These are phyloP conservation scores for Sanghuangporus sanghuang DNA, from an alignment of 1,284 basidiomycete genomes.

Conservation along the genomic window DNA sequence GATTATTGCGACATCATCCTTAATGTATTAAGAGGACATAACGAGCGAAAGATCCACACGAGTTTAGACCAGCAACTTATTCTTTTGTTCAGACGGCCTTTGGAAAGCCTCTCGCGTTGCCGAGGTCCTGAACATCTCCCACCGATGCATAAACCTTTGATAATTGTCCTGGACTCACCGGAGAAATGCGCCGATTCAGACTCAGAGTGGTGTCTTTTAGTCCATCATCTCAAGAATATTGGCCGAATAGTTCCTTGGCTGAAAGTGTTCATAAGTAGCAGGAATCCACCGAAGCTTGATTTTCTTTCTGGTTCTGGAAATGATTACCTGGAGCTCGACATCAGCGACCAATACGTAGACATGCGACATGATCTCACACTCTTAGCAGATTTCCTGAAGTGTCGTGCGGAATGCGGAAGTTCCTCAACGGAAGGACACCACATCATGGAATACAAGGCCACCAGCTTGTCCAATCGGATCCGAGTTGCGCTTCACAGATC, in stretches of 20 bases:
- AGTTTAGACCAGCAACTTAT: neutral
- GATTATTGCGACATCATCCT: neutral
- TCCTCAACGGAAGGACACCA: neutral
- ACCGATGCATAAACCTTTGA: no score
- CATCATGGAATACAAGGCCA: no score
- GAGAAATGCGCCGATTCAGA: neutral
- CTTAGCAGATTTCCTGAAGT: neutral
- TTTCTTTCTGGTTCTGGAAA: neutral
- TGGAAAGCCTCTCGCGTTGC: no score
- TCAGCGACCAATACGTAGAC: neutral
- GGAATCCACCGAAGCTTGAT: neutral
- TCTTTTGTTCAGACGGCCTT: neutral
- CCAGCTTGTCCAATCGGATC: no score
- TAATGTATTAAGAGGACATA: neutral
- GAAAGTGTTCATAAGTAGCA: constrained; percentile 4
- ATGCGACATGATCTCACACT: neutral
- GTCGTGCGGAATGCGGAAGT: neutral
- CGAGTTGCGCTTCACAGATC: no score
- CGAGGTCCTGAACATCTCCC: no score
- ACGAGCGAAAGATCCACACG: neutral
- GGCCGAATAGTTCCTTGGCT: constrained; percentile 1
- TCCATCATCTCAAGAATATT: neutral
- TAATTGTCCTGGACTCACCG: neutral
- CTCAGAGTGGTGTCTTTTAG: neutral
- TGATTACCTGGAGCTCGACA: neutral